A percentile compares a stretch with the other conserved stretches of the same genome.
Conservation (phyloP, 192 early-diverging fungal genomes). For the Umbelopsis sp. region DNA sequence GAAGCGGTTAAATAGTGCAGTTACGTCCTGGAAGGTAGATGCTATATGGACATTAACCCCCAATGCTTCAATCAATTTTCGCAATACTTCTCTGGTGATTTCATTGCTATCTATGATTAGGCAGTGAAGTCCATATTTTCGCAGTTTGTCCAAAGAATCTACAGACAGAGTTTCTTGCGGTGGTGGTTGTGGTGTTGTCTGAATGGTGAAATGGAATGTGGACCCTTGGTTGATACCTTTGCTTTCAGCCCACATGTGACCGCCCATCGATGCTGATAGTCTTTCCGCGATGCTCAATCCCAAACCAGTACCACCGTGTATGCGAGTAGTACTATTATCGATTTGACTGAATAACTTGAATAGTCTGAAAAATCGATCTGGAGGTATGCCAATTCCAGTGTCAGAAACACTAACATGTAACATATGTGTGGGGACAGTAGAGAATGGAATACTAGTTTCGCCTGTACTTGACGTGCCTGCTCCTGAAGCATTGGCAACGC, state of each 20-base stretch:
- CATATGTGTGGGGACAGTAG: background rate
- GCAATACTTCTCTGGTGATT: constrained; percentile 45
- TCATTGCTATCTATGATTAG: constrained; percentile 48
- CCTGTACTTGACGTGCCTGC: background rate
- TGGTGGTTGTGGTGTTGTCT: background rate
- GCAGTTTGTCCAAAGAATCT: background rate
- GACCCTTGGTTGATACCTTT: background rate
- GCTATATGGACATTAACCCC: constrained; percentile 39
- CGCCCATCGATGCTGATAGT: constrained; percentile 63
- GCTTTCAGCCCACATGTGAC: constrained; percentile 44
- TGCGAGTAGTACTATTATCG: constrained; percentile 56
- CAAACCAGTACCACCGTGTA: constrained; percentile 64
- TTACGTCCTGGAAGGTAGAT: constrained; percentile 43
- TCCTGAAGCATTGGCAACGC: background rate
- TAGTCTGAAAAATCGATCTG: constrained; percentile 47
- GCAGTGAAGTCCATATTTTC: background rate
- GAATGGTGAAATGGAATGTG: constrained; percentile 13
- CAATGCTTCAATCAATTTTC: constrained; percentile 34
- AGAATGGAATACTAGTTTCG: background rate
- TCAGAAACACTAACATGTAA: constrained; percentile 30
- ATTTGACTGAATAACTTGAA: constrained; percentile 69
- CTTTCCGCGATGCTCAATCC: constrained; percentile 64
- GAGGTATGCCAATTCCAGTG: constrained; percentile 48
- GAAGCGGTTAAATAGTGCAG: constrained; percentile 1
- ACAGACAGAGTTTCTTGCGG: background rate